Base-by-base conservation (phyloP, 306 rosid species). In the Senna tora region DNA sequence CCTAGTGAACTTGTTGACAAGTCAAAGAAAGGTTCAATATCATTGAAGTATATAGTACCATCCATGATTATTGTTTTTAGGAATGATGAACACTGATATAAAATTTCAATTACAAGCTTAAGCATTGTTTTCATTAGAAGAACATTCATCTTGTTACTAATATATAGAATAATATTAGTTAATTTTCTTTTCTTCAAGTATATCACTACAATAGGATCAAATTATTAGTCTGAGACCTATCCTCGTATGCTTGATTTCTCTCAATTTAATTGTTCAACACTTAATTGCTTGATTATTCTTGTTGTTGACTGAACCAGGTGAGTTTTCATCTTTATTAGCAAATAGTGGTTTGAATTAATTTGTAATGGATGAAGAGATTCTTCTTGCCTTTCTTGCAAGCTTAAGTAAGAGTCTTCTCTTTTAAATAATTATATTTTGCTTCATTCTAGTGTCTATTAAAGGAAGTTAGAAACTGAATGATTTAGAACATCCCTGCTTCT, bases 361-460 rank as follows among this genome's bases (percentile, higher is more conserved):
- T 58, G 74, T 87, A 16, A 78, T 81, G 34, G 87, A 84, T 54
- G 97, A 87, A 76, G 87, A 83, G 67, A 85, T 86, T 73, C 78
- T 89, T 68, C 93, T 92, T 41, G 89, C 97, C 59, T 87, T 92
- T 70, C 81, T 89, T 14, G 84, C 93, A 6, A 86, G 90, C 73
- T 84, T 91, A 74, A 87, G 97, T 87, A 85, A 84, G 93, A 82
- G n/a, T 45, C 1, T 28, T 42, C 49, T 56, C 64, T 82, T 80
- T 80, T 60, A 52, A n/a, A 13, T 21, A 41, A 25, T 56, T 12
- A 17, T 46, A 5, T n/a, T 19, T 17, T 19, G 7, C 1, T 53
- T n/a, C n/a, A n/a, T n/a, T n/a, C n/a, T n/a, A n/a, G n/a, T n/a
- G n/a, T n/a, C n/a, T n/a, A n/a, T n/a, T n/a, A n/a, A n/a, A 65